Base-by-base conservation (phyloP, 192 early-diverging fungal genomes). In the Backusella tuberculispora region DNA sequence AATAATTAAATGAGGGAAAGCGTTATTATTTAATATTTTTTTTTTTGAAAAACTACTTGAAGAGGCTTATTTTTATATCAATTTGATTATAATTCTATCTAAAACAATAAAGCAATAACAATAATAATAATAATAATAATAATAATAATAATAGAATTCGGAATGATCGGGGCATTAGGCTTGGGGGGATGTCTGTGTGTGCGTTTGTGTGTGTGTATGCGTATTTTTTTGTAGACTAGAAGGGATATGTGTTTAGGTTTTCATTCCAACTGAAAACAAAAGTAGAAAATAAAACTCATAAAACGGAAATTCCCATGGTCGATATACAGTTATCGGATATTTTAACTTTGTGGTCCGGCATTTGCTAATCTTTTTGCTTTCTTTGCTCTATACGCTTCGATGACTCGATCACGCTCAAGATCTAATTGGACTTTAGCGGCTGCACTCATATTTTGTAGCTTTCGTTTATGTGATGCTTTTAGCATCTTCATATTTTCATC, bases 341-440 rank as follows among this genome's bases (percentile, higher is more conserved):
- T 63, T 50, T 15, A 44, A 24, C 26, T 47, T 34, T 53, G 65
- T 74, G 73, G 37, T 19, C 77, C 81, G 17, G 77, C 53, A 10
- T 44, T 72, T 44, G 26, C 45, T 37, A 78, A 74, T 48, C 74
- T 80, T 69, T 86, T 79, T 1, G 83, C 86, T 76, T 87, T 89
- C 74, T 82, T 84, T 14, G 80, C 71, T 42, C 88, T 74, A 46
- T 89, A 89, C 34, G 76, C 64, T 43, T 83, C 80, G 44, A 89
- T 83, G 17, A 82, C 83, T 38, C 82, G 74, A 66, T 81, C 83
- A 17, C 88, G 85, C 64, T 89, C 86, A 19, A 77, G 73, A n/a
- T 88, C 86, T 19, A 89, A 73, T 34, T 75, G 79, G 66, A 78
- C 77, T 73, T 77, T 72, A 26, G 84, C 81, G 4, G 83, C 82